Percentiles rank a stretch among this genome's conserved stretches.
Conservation (phyloP, 2,329 filamentous ascomycete genomes). For the Exophiala sp. region DNA sequence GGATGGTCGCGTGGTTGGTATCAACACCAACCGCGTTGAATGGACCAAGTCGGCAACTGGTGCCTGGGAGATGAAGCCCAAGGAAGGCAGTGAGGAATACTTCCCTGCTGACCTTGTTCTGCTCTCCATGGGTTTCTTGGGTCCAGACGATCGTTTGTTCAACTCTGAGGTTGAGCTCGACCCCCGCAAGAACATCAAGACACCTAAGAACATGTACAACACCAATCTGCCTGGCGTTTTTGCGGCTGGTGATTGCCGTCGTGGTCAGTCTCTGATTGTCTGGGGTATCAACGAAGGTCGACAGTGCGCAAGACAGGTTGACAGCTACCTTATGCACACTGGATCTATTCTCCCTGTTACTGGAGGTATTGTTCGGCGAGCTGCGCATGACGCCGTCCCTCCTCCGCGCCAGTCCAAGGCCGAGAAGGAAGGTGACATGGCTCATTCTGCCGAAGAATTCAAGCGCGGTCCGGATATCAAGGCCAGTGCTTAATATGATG, state of each 20-base stretch:
- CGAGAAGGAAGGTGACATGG: slow-evolving; percentile 22
- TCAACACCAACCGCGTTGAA: slow-evolving; percentile 92
- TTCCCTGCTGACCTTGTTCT: slow-evolving; percentile 94
- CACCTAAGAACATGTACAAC: slow-evolving; percentile 76
- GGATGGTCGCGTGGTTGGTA: slow-evolving; percentile 87
- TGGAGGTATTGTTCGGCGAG: slow-evolving; percentile 84
- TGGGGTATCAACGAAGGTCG: slow-evolving; percentile 99
- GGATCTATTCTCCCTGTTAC: slow-evolving; percentile 80
- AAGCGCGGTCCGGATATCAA: slow-evolving; percentile 19
- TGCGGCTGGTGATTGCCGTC: slow-evolving; percentile 89
- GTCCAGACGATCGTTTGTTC: slow-evolving; percentile 83
- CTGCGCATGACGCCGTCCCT: slow-evolving; percentile 51
- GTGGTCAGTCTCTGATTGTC: slow-evolving; percentile 92
- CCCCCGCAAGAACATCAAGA: slow-evolving; percentile 93
- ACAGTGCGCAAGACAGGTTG: slow-evolving; percentile 86
- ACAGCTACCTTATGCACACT: slow-evolving; percentile 74
- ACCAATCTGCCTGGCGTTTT: slow-evolving; percentile 88
- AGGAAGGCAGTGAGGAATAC: slow-evolving; percentile 89
- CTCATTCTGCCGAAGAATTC: slow-evolving; percentile 21
- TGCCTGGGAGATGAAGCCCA: slow-evolving; percentile 98
- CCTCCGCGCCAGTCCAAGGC: slow-evolving; percentile 17
- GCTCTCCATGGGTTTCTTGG: slow-evolving; percentile 95
- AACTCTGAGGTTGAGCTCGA: slow-evolving; percentile 90
- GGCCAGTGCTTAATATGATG: slow-evolving; percentile 9
- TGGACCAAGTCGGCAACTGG: slow-evolving; percentile 88